Evolutionary conservation across 169 alveolate genomes (phyloP).

Genomic region (Eimeria praecox): DNA sequence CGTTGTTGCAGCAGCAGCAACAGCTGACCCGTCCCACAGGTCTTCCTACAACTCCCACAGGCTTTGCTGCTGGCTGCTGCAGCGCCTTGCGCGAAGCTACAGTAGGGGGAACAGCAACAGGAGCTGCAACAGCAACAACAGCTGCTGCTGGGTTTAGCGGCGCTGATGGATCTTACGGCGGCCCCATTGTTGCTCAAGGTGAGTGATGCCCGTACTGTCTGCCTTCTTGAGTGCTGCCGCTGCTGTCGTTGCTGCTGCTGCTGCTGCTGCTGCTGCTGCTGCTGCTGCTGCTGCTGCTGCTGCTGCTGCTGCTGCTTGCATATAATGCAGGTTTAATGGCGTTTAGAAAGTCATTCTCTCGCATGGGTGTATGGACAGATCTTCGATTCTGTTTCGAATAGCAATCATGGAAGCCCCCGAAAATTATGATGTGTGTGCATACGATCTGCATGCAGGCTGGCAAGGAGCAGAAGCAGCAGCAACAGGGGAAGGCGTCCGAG

Average conservation of each 20-base stretch:
- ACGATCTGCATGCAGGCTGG: slow-evolving; percentile 34
- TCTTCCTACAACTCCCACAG: neutral
- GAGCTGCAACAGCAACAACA: slow-evolving; percentile 32
- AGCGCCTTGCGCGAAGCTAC: slow-evolving; percentile 14
- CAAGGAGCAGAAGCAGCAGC: slow-evolving; percentile 52
- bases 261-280: neutral
- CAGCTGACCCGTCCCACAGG: slow-evolving; percentile 18
- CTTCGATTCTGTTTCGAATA: neutral
- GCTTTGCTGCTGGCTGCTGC: slow-evolving; percentile 41
- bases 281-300: neutral
- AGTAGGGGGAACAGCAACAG: slow-evolving; percentile 1
- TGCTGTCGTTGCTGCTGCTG: neutral
- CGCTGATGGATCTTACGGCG: slow-evolving; percentile 16
- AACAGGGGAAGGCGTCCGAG: slow-evolving; percentile 20
- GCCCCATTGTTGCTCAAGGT: slow-evolving; percentile 18
- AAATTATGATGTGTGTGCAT: neutral
- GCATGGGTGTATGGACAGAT: neutral
- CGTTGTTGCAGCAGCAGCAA: slow-evolving; percentile 41
- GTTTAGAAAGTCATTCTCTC: neutral
- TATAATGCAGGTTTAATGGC: neutral
- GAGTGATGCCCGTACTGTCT: neutral
- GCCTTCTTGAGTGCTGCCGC: neutral
- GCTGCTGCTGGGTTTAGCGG: slow-evolving; percentile 30
- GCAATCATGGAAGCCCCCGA: neutral
- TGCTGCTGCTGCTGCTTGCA: neutral